Percentiles rank a stretch among this genome's conserved stretches.
Evolutionary conservation across 805 yeast species (phyloP).

Genomic region (Saccharomycopsis fodiens): DNA sequence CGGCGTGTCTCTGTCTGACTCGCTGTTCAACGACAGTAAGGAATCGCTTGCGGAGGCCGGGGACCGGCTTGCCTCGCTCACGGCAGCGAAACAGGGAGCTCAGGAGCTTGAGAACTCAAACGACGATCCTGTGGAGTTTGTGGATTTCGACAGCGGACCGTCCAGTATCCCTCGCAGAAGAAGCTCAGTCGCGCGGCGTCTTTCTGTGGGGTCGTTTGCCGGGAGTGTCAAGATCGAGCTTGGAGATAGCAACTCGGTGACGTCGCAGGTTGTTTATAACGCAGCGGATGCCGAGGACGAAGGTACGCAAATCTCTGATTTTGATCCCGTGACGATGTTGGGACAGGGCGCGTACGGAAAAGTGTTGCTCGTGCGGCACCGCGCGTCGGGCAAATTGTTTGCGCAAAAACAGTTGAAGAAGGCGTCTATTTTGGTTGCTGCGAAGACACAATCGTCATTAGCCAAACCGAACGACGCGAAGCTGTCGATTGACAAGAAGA

Average conservation of each 20-base stretch:
- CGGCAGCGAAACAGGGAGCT: neutral
- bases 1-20: neutral
- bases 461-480: conserved; percentile 11
- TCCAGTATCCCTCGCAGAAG: conserved; percentile 2
- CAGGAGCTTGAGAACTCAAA: neutral
- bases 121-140: conserved; percentile 15
- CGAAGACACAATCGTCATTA: conserved; percentile 14
- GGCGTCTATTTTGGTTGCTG: conserved; percentile 60
- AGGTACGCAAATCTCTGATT: conserved; percentile 38
- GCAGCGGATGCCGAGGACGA: neutral
- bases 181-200: conserved; percentile 17
- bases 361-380: conserved; percentile 69
- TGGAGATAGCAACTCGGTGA: conserved; percentile 2
- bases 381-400: conserved; percentile 51
- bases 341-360: conserved; percentile 90
- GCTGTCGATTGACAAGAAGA: conserved; percentile 30
- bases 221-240: conserved; percentile 18
- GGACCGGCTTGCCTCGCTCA: neutral
- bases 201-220: conserved; percentile 18
- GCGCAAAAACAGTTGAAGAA: conserved; percentile 85
- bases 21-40: neutral
- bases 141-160: conserved; percentile 1
- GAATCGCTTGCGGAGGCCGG: neutral
- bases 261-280: conserved; percentile 2
- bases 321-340: conserved; percentile 65